These are phyloP conservation scores for Neurospora sp. DNA, from an alignment of 2,329 filamentous ascomycete genomes.

Conservation along the genomic window DNA sequence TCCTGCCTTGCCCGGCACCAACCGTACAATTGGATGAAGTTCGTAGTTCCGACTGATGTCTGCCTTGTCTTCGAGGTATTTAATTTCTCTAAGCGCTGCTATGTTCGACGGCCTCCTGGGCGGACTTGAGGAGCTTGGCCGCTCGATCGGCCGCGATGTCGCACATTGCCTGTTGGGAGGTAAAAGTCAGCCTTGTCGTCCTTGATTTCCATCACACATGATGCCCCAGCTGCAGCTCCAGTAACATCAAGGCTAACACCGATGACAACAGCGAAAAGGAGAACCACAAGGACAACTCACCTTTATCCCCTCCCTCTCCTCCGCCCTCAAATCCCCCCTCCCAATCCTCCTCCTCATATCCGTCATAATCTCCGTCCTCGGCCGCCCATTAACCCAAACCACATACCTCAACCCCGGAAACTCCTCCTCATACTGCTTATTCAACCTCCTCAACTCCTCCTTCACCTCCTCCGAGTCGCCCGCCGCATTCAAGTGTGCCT, in stretches of 20 bases:
- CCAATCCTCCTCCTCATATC: conserved; percentile 71
- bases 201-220: no score
- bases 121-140: conserved; percentile 40
- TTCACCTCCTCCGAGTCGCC: conserved; percentile 45
- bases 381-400: conserved; percentile 80
- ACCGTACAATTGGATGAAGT: background rate
- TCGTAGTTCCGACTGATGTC: background rate
- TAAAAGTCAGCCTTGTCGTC: background rate
- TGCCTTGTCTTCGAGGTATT: background rate
- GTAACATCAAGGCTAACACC: no score
- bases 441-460: conserved; percentile 50
- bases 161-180: conserved; percentile 64
- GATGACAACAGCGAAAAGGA: no score
- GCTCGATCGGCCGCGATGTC: conserved; percentile 79
- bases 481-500: conserved; percentile 55
- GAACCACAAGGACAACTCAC: conserved; percentile 30
- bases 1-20: background rate
- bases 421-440: conserved; percentile 65
- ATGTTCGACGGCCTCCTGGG: conserved; percentile 3
- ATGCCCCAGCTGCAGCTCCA: no score
- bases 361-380: conserved; percentile 63
- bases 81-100: background rate
- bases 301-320: conserved; percentile 65
- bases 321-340: conserved; percentile 51
- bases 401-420: conserved; percentile 84